Conservation (phyloP, 192 early-diverging fungal species). For the Chytriomyces sp. region DNA sequence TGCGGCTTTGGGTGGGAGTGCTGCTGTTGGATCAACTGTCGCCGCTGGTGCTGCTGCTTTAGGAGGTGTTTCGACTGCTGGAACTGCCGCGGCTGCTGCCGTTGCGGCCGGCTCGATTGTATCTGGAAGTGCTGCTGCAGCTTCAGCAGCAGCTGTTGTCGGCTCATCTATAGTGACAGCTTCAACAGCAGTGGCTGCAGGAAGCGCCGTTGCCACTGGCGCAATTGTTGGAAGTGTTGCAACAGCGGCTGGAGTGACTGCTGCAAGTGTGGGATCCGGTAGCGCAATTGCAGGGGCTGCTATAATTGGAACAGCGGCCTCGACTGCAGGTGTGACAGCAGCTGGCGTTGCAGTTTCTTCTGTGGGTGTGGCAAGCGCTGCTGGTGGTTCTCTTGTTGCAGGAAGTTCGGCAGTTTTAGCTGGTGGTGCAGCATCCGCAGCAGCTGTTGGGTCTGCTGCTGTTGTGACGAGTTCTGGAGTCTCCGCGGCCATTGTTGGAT, state of each 20-base stretch:
- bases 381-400: background rate
- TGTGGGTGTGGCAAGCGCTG: background rate
- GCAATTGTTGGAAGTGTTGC: background rate
- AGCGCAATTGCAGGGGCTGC: background rate
- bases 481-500: background rate
- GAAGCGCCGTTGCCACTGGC: background rate
- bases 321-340: background rate
- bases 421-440: background rate
- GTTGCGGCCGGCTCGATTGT: background rate
- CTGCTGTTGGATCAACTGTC: too few relatives aligned
- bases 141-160: too few relatives aligned
- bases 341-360: background rate
- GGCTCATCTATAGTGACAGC: too few relatives aligned
- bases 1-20: too few relatives aligned
- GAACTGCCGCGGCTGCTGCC: background rate
- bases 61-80: too few relatives aligned
- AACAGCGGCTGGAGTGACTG: background rate
- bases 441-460: background rate
- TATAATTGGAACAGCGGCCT: background rate
- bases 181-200: background rate
- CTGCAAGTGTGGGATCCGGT: background rate
- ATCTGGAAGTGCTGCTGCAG: background rate
- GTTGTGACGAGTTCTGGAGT: background rate
- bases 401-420: background rate
- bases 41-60: too few relatives aligned